Evolutionary conservation across 495 filamentous ascomycete genomes (phyloP).

Genomic region (Penicillium fimorum): DNA sequence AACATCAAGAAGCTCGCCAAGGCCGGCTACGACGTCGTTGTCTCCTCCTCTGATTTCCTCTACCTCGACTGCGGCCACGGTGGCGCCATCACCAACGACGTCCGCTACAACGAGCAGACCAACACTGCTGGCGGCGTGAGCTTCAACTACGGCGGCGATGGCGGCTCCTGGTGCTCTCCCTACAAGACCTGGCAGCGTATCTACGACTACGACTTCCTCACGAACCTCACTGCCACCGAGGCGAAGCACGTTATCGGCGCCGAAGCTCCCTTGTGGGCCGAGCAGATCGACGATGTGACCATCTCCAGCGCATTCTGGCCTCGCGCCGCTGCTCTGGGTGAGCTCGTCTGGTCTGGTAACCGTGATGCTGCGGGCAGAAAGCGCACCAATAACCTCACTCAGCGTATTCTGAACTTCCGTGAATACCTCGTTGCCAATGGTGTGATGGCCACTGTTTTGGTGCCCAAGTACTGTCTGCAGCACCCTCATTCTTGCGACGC

Average conservation of each 20-base stretch:
- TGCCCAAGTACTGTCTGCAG: slow-evolving; percentile 56
- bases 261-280: slow-evolving; percentile 53
- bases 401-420: slow-evolving; percentile 57
- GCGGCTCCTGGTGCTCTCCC: slow-evolving; percentile 57
- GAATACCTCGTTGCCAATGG: slow-evolving; percentile 57
- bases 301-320: slow-evolving; percentile 53
- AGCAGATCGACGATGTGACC: slow-evolving; percentile 54
- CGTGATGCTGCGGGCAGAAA: slow-evolving; percentile 45
- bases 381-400: slow-evolving; percentile 51
- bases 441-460: slow-evolving; percentile 45
- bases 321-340: slow-evolving; percentile 53
- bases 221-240: slow-evolving; percentile 45
- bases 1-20: slow-evolving; percentile 54
- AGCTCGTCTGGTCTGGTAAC: slow-evolving; percentile 56
- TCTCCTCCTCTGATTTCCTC: slow-evolving; percentile 53
- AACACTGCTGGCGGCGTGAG: slow-evolving; percentile 46
- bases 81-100: slow-evolving; percentile 54
- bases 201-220: slow-evolving; percentile 59
- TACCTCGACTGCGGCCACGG: slow-evolving; percentile 58
- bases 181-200: slow-evolving; percentile 63
- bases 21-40: slow-evolving; percentile 53
- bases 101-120: slow-evolving; percentile 49
- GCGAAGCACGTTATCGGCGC: slow-evolving; percentile 49
- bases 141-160: slow-evolving; percentile 54
- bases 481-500: slow-evolving; percentile 57